Evolutionary conservation across 2,329 filamentous ascomycete species (phyloP).

Genomic region (Lojkania enalia): DNA sequence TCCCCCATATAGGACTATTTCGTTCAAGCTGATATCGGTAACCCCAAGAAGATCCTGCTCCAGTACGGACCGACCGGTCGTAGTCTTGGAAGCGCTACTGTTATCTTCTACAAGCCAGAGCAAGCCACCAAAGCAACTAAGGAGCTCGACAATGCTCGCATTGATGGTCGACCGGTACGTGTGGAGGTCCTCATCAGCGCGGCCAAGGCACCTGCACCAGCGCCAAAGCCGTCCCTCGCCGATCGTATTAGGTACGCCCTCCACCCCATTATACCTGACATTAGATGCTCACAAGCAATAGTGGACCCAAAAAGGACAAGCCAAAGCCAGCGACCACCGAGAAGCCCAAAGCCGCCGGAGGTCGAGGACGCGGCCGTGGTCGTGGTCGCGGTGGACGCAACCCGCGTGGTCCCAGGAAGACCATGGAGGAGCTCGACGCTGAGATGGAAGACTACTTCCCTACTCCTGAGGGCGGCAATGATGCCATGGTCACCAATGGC

Average conservation of each 20-base stretch:
- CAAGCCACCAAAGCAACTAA: conserved; percentile 83
- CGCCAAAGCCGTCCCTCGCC: conserved; percentile 68
- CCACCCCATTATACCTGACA: conserved; percentile 8
- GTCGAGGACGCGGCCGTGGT: conserved; percentile 55
- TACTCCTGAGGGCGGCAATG: conserved; percentile 48
- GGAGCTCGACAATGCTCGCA: conserved; percentile 82
- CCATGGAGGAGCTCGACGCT: conserved; percentile 89
- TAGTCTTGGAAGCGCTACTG: conserved; percentile 89
- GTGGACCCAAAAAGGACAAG: conserved; percentile 63
- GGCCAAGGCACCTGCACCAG: conserved; percentile 67
- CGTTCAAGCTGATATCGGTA: conserved; percentile 80
- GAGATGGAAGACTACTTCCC: conserved; percentile 98
- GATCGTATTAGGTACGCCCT: conserved; percentile 77
- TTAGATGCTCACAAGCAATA: conserved; percentile 47
- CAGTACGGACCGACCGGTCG: conserved; percentile 90
- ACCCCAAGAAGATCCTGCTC: conserved; percentile 87
- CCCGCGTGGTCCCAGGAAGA: conserved; percentile 77
- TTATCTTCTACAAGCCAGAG: conserved; percentile 80
- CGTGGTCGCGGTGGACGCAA: conserved; percentile 37
- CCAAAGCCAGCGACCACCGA: conserved; percentile 74
- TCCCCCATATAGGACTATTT: conserved; percentile 90
- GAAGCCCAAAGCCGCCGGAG: conserved; percentile 61
- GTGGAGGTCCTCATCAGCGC: conserved; percentile 90
- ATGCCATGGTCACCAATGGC: conserved; percentile 51
- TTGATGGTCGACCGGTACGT: conserved; percentile 91